Conservation (phyloP, 2,329 filamentous ascomycete species). For the Penicillium occitanis region DNA sequence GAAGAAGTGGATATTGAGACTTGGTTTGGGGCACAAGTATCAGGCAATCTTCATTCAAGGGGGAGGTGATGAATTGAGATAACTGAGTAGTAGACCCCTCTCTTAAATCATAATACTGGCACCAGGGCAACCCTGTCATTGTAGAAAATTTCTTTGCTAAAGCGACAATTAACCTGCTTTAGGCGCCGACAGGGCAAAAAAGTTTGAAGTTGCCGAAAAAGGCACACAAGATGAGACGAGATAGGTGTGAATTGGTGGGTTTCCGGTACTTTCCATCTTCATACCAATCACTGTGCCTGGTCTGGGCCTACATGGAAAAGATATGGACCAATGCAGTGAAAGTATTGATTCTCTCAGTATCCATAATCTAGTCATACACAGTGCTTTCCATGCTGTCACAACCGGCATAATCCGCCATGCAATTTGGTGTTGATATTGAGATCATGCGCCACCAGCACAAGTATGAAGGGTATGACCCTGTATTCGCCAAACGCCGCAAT, state of each 20-base stretch:
- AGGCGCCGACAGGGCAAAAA: not conserved
- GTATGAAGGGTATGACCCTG: not conserved
- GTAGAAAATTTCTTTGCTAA: not conserved
- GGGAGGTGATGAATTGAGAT: not conserved
- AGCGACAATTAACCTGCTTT: not conserved
- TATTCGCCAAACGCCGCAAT: not conserved
- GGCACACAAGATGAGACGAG: not conserved
- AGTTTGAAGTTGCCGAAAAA: not conserved
- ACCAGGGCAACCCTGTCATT: not conserved
- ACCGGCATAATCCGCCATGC: not conserved
- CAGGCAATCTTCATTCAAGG: not conserved
- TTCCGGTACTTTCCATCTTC: not conserved
- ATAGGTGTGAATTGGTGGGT: not conserved
- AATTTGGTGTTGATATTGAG: not conserved
- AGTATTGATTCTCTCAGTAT: not conserved
- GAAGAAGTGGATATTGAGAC: not conserved
- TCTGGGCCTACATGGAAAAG: not conserved
- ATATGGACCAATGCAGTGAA: not conserved
- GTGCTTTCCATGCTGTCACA: not conserved
- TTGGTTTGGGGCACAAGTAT: not conserved
- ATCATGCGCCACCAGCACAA: not conserved
- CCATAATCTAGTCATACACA: not conserved
- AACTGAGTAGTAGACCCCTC: not conserved
- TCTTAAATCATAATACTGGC: not conserved
- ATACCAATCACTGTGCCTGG: not conserved